Conservation (phyloP, 2,329 filamentous ascomycete genomes). For the Penicillium sp. region DNA sequence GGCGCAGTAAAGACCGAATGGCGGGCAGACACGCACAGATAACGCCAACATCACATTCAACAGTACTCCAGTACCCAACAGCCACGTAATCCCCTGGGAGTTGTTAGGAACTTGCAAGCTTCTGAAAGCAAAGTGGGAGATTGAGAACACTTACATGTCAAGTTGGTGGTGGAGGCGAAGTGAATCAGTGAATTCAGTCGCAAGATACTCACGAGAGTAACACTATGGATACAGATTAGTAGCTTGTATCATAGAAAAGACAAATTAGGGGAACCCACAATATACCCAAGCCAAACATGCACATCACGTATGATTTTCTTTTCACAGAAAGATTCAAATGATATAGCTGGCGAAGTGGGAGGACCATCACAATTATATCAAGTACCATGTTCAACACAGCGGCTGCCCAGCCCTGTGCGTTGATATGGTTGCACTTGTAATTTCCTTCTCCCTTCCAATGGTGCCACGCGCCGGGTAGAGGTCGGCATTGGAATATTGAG, state of each 20-base stretch:
- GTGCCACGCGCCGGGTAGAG: slow-evolving; percentile 42
- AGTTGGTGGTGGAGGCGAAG: slow-evolving; percentile 44
- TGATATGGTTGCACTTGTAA: slow-evolving; percentile 39
- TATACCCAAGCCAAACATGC: slow-evolving; percentile 40
- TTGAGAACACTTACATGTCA: slow-evolving; percentile 33
- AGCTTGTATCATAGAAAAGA: not conserved
- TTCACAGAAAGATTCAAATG: slow-evolving; percentile 27
- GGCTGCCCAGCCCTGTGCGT: slow-evolving; percentile 38
- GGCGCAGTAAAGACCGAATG: slow-evolving; percentile 41
- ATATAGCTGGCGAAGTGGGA: slow-evolving; percentile 32
- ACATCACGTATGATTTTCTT: slow-evolving; percentile 34
- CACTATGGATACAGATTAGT: slow-evolving; percentile 28
- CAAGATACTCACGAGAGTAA: slow-evolving; percentile 48
- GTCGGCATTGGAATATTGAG: slow-evolving; percentile 41
- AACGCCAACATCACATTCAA: slow-evolving; percentile 33
- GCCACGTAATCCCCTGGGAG: slow-evolving; percentile 31
- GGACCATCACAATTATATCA: slow-evolving; percentile 30
- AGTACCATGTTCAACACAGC: slow-evolving; percentile 35
- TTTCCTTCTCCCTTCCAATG: slow-evolving; percentile 39
- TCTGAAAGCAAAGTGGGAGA: not conserved
- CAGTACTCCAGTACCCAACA: slow-evolving; percentile 33
- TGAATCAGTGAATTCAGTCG: slow-evolving; percentile 45
- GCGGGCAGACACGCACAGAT: slow-evolving; percentile 35
- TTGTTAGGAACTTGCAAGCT: not conserved
- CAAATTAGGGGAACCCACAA: slow-evolving; percentile 30